Evolutionary conservation across 2,329 filamentous ascomycete species (phyloP), one percentile per base, ranked within the genome.

Genomic region (Calonectria pseudoturangicola): DNA sequence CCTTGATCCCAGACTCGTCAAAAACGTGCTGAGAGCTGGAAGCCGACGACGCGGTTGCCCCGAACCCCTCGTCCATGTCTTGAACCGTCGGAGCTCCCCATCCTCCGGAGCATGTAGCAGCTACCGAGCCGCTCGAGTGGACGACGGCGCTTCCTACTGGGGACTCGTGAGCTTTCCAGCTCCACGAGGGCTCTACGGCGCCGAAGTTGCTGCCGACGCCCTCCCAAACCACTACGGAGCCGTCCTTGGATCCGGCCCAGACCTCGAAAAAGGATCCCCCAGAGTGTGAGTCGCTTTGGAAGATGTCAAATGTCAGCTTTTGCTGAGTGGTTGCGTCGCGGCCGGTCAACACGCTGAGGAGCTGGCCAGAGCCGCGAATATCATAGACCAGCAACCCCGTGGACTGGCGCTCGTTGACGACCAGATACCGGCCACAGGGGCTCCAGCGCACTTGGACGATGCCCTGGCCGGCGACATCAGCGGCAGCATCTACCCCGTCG

Each of bases 371-470:
- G 9, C 89, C 90, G 21, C 92, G 88, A 41, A 93, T 87, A 78
- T 93, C 92, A 81, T 92, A 93, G 3, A 93, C 87, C 30, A 92
- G 82, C 45, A 92, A 78, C 3, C 90, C 89, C 7, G 78, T 81
- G 0, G 90, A 87, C 75, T 87, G 87, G 6, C 92, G 87, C 84
- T 93, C 92, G 76, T 89, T 90, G 58, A 93, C 84, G n/a, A 91
- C 83, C 25, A 93, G 84, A 78, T 93, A 93, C 47, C 90, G 85
- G 8, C 91, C 92, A 74, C 91, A 93, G 0, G 88, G 87, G 74
- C 90, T 92, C 92, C 92, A 93, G 5, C 86, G 75, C 0, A 88
- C 87, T 82, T 93, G 91, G 15, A 87, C 83, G 27, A 93, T 90
- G 67, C 93, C 94, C 73, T 90, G 88, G 39, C 93, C 92, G 13